These are phyloP conservation scores for Plasmodium cynomolgi DNA, from an alignment of 169 alveolate species.

Conservation along the genomic window DNA sequence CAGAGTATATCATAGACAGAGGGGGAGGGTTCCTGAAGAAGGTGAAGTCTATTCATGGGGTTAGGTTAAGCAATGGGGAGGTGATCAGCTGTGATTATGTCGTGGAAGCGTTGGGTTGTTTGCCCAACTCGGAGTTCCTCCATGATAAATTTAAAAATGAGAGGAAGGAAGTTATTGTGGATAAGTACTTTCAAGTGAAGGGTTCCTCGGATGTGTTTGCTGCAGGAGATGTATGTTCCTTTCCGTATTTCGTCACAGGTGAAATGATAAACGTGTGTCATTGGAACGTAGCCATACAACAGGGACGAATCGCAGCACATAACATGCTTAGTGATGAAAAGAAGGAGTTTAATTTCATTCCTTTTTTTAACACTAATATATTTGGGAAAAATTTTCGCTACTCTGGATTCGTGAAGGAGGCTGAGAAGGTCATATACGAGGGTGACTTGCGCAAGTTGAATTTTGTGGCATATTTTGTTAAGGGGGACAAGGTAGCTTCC, in stretches of 20 bases:
- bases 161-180: constrained; percentile 78
- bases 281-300: constrained; percentile 88
- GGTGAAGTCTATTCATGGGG: constrained; percentile 77
- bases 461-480: constrained; percentile 83
- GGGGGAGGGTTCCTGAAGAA: constrained; percentile 18
- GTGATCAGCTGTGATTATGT: constrained; percentile 83
- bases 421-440: constrained; percentile 82
- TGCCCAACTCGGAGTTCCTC: constrained; percentile 77
- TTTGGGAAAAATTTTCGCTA: constrained; percentile 83
- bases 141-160: constrained; percentile 75
- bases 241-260: constrained; percentile 83
- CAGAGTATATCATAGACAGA: constrained; percentile 54
- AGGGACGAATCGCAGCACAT: constrained; percentile 86
- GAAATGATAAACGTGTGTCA: constrained; percentile 80
- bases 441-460: constrained; percentile 82
- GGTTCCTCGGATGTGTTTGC: constrained; percentile 83
- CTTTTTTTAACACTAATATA: constrained; percentile 86
- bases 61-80: constrained; percentile 75
- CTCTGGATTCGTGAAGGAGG: constrained; percentile 78
- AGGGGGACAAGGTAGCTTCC: constrained; percentile 78
- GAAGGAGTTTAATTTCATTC: constrained; percentile 76
- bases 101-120: constrained; percentile 86
- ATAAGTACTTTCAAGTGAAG: constrained; percentile 77
- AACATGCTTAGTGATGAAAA: constrained; percentile 79
- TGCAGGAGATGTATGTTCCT: constrained; percentile 84